These are phyloP conservation scores for Posidonia oceanica DNA, from an alignment of 116 monocot genomes.

Conservation along the genomic window DNA sequence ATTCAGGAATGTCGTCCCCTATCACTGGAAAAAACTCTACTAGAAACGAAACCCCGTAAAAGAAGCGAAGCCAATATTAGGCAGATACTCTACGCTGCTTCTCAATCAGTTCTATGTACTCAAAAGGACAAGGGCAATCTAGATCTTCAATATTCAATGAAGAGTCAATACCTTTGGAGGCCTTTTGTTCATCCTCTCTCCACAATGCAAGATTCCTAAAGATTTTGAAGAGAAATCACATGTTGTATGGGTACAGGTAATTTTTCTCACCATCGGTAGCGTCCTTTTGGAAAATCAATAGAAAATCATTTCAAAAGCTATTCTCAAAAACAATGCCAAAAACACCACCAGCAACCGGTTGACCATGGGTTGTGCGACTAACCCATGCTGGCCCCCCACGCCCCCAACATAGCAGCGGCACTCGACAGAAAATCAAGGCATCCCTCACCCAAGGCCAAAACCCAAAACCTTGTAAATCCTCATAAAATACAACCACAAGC, in stretches of 20 bases:
- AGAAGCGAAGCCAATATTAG: background rate
- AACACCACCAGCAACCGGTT: too few relatives aligned
- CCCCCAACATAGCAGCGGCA: too few relatives aligned
- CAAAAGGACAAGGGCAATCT: background rate
- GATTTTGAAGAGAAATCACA: background rate
- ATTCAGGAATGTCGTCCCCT: background rate
- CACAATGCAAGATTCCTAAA: background rate
- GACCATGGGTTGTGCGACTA: too few relatives aligned
- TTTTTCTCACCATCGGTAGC: background rate
- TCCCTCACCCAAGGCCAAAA: too few relatives aligned
- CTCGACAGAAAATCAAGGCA: too few relatives aligned
- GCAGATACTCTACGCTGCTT: background rate
- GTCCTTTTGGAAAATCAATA: too few relatives aligned
- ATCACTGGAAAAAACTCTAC: background rate
- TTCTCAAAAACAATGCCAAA: too few relatives aligned
- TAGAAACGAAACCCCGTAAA: background rate
- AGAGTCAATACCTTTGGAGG: background rate
- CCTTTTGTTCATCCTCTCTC: too few relatives aligned
- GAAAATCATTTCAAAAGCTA: too few relatives aligned
- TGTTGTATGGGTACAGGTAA: background rate
- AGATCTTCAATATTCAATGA: background rate
- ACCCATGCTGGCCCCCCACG: too few relatives aligned
- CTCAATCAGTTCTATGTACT: background rate
- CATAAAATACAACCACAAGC: too few relatives aligned
- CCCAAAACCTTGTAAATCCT: too few relatives aligned